A percentile compares a stretch with the other conserved stretches of the same genome.
These are phyloP conservation scores for Flaveria ramosissima DNA, from an alignment of 129 eudicot species.

Conservation along the genomic window DNA sequence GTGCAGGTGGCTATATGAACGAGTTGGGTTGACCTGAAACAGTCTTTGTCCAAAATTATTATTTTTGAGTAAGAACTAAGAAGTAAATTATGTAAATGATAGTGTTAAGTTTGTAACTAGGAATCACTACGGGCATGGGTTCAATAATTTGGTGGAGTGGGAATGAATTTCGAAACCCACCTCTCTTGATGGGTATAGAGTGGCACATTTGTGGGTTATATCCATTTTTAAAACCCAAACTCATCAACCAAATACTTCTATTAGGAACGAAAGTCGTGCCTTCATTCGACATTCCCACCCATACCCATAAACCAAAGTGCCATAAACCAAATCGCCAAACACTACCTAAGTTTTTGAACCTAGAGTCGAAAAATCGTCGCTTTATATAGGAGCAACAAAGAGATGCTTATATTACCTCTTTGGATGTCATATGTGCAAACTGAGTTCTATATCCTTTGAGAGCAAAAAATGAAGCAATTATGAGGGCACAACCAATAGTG, in stretches of 20 bases:
- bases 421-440: conserved; percentile 86
- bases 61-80: conserved; percentile 3
- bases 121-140: background rate
- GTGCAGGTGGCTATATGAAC: background rate
- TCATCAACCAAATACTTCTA: background rate
- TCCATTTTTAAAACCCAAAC: background rate
- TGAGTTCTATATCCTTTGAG: conserved; percentile 91
- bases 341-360: background rate
- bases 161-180: background rate
- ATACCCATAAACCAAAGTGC: background rate
- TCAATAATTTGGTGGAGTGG: background rate
- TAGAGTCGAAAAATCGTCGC: background rate
- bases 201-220: background rate
- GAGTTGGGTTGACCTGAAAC: background rate
- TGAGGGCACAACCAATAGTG: conserved; percentile 79
- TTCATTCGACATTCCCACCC: background rate
- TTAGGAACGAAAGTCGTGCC: background rate
- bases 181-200: background rate
- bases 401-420: conserved; percentile 62
- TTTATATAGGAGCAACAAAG: background rate
- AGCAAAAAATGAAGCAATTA: conserved; percentile 87
- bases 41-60: background rate
- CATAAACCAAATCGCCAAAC: background rate
- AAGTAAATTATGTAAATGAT: background rate
- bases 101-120: conserved; percentile 1